Percentiles rank a stretch among this genome's conserved stretches.
Conservation (phyloP, 108 stramenopile species). For the Bacterosira constricta region DNA sequence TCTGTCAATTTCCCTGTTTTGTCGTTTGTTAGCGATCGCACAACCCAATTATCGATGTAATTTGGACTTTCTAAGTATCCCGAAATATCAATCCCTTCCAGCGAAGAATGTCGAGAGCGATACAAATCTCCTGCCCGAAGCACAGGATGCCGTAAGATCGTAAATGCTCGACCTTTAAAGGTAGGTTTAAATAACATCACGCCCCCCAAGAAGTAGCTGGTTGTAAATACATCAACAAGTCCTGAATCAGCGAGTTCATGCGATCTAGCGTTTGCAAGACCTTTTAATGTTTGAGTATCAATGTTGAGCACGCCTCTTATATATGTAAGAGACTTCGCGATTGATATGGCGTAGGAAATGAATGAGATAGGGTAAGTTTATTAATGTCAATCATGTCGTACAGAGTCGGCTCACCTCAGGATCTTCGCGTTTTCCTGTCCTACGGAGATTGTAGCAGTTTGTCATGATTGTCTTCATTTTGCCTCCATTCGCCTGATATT, state of each 20-base stretch:
- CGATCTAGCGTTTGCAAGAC: slow-evolving; percentile 9
- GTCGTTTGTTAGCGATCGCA: slow-evolving; percentile 29
- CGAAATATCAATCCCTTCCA: neutral
- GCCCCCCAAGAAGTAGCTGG: slow-evolving; percentile 28
- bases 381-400: no score
- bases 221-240: slow-evolving; percentile 19
- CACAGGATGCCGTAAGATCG: slow-evolving; percentile 16
- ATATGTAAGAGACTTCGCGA: slow-evolving; percentile 2
- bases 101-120: neutral
- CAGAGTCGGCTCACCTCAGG: slow-evolving; percentile 3
- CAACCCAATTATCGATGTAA: slow-evolving; percentile 48
- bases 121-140: slow-evolving; percentile 1
- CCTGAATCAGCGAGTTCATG: slow-evolving; percentile 16
- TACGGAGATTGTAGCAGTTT: slow-evolving; percentile 24
- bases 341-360: neutral
- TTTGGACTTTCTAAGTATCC: slow-evolving; percentile 2
- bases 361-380: neutral
- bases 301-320: slow-evolving; percentile 23
- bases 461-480: slow-evolving; percentile 25
- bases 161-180: slow-evolving; percentile 14
- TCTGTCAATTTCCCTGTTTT: slow-evolving; percentile 35
- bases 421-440: slow-evolving; percentile 13
- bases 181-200: slow-evolving; percentile 22
- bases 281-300: slow-evolving; percentile 17
- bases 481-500: slow-evolving; percentile 3